Base-by-base conservation (phyloP, 768 basidiomycete genomes). In the Dacryopinax spathularia region DNA sequence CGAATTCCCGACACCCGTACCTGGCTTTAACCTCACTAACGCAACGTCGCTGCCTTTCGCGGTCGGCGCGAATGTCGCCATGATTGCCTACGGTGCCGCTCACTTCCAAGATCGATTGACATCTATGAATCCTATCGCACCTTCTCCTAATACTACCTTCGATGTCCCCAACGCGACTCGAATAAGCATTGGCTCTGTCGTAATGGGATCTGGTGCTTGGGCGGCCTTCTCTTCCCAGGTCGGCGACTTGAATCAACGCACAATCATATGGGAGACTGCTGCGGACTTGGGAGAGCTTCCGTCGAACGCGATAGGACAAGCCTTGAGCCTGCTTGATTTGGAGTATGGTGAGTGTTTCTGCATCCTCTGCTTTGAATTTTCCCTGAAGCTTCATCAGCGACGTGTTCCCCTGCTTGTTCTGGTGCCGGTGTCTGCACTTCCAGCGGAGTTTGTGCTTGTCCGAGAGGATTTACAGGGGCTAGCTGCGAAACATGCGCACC, bases 221-320 rank as follows among this genome's bases (percentile, higher is more conserved):
- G 82, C 80, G 10, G 83, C 84, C 1, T 75, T 92, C 12, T 78
- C 78, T 5, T 73, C 82, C 0, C 48, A 56, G 79, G 81, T n/a
- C 76, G 77, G n/a, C 68, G 68, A 37, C 36, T 64, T 69, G 31
- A 81, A 79, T 64, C 75, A 77, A 35, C 85, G 85, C 27, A 71
- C 89, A 16, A 78, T 91, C 22, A 70, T 93, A 33, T 93, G 89
- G 88, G 83, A 89, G 65, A 82, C 86, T 10, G 75, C 92, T 44
- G 84, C 90, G 12, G 89, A 93, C 69, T 70, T 87, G 22, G 75
- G 81, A 1, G 85, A 91, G 71, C 78, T 91, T 15, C 86, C 88
- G 1, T 70, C 78, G 0, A 73, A 77, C 34, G 73, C 79, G 0
- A 35, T 65, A 29, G 64, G 62, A 34, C 77, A 76, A 33, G 76